Conservation (phyloP, 345 rosid species). For the Rubroshorea leprosula region DNA sequence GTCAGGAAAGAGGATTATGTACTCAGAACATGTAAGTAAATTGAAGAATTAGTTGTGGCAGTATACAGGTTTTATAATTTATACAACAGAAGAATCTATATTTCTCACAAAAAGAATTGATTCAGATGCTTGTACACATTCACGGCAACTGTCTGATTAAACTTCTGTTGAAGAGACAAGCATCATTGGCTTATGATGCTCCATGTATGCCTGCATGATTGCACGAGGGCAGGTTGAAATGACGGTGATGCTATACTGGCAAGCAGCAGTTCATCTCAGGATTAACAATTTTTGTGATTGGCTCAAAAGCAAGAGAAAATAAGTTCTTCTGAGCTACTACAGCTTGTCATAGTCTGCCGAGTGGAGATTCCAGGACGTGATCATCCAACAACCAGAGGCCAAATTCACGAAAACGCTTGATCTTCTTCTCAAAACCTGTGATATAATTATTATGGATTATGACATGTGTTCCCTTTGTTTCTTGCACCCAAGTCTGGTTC, state of each 20-base stretch:
- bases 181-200: not conserved
- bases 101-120: too few relatives aligned
- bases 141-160: too few relatives aligned
- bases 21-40: too few relatives aligned
- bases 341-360: slow-evolving; percentile 53
- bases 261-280: not conserved
- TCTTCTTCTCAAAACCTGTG: slow-evolving; percentile 84
- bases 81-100: too few relatives aligned
- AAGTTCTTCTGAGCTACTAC: slow-evolving; percentile 7
- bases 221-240: too few relatives aligned
- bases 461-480: slow-evolving; percentile 81
- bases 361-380: slow-evolving; percentile 57
- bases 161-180: not conserved
- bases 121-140: too few relatives aligned
- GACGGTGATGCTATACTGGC: slow-evolving; percentile 3
- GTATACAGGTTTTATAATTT: too few relatives aligned
- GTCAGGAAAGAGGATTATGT: too few relatives aligned
- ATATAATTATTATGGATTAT: slow-evolving; percentile 90
- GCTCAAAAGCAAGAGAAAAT: not conserved
- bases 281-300: not conserved
- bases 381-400: slow-evolving; percentile 85
- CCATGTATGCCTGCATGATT: not conserved
- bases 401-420: slow-evolving; percentile 73
- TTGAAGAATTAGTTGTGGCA: too few relatives aligned
- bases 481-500: slow-evolving; percentile 84